Percentiles rank a stretch among this genome's conserved stretches.
Conservation (phyloP, 257 asterid genomes). For the Solanum gandarillasii region DNA sequence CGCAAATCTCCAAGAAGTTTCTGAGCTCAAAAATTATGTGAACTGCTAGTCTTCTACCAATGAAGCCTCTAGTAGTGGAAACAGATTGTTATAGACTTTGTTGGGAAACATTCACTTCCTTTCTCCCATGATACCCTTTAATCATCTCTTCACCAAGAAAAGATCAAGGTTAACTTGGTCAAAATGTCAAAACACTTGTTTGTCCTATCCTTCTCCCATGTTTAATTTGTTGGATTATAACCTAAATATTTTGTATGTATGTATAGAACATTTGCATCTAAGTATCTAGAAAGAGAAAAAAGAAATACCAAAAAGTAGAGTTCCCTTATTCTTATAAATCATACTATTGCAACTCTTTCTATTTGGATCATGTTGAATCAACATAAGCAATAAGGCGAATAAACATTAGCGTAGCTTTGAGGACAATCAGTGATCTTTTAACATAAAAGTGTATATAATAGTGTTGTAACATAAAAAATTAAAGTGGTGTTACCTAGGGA, state of each 20-base stretch:
- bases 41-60: background rate
- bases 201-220: background rate
- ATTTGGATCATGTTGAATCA: background rate
- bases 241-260: too few relatives aligned
- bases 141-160: background rate
- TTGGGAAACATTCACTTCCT: background rate
- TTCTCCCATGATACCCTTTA: background rate
- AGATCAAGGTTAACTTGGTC: background rate
- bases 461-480: background rate
- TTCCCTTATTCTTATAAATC: background rate
- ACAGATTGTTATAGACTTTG: background rate
- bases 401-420: too few relatives aligned
- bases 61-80: background rate
- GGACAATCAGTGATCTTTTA: too few relatives aligned
- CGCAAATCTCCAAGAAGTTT: background rate
- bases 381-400: background rate
- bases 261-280: too few relatives aligned
- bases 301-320: too few relatives aligned
- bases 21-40: background rate
- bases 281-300: too few relatives aligned
- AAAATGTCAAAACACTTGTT: background rate
- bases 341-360: background rate
- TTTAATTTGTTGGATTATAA: too few relatives aligned
- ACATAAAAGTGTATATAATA: too few relatives aligned
- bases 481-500: constrained; percentile 14